Percentiles rank a stretch among this genome's conserved stretches.
Conservation (phyloP, 228 moss, liverwort and hornwort genomes). For the Sphagnum magellanicum region DNA sequence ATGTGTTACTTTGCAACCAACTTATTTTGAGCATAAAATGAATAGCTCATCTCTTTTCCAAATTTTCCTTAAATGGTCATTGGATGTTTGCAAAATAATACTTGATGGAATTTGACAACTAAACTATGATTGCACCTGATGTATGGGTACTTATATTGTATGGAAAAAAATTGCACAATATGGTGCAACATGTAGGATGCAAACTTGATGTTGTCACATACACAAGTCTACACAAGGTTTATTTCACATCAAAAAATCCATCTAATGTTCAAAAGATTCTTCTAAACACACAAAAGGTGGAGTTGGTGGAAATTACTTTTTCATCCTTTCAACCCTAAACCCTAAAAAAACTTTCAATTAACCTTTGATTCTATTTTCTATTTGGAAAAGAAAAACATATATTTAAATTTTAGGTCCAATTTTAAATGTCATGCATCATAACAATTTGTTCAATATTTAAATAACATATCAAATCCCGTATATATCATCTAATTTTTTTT, state of each 20-base stretch:
- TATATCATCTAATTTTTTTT: too few relatives aligned
- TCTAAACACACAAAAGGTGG: conserved; percentile 61
- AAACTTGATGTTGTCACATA: conserved; percentile 40
- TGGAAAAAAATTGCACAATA: conserved; percentile 45
- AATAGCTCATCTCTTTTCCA: not conserved
- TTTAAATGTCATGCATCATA: too few relatives aligned
- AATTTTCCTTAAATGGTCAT: not conserved
- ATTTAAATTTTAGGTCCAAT: too few relatives aligned
- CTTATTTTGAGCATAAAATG: not conserved
- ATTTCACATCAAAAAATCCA: conserved; percentile 24
- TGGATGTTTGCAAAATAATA: not conserved
- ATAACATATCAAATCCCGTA: too few relatives aligned
- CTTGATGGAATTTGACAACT: too few relatives aligned
- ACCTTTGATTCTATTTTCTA: too few relatives aligned
- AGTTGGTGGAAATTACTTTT: conserved; percentile 5
- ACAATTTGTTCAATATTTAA: too few relatives aligned
- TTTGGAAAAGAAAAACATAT: too few relatives aligned
- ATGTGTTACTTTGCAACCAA: not conserved
- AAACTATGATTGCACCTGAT: too few relatives aligned
- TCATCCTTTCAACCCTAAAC: too few relatives aligned
- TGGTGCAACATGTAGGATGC: conserved; percentile 40
- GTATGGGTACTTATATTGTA: conserved; percentile 14
- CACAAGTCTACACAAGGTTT: conserved; percentile 40
- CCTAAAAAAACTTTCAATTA: too few relatives aligned
- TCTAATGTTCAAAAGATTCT: conserved; percentile 50